Conservation (phyloP, 2,329 filamentous ascomycete species). For the Periconia digitata region DNA sequence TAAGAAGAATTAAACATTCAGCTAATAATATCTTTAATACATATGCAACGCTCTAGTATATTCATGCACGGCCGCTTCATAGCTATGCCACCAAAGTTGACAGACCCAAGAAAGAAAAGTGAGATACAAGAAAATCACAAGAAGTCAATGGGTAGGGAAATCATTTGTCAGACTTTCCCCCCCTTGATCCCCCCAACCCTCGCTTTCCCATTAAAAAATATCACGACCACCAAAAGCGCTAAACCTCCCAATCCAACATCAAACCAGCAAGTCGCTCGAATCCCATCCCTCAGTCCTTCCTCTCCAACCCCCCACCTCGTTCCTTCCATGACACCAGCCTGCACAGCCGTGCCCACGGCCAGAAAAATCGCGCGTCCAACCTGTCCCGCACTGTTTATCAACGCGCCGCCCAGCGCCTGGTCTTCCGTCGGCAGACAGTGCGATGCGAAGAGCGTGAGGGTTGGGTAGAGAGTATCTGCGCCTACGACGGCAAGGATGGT, state of each 20-base stretch:
- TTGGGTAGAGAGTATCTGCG: slow-evolving; percentile 67
- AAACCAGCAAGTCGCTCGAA: background rate
- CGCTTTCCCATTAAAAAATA: slow-evolving; percentile 18
- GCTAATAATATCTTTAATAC: too few species aligned
- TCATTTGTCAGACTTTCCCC: background rate
- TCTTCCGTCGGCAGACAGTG: slow-evolving; percentile 63
- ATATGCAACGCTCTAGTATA: background rate
- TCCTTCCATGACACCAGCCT: slow-evolving; percentile 46
- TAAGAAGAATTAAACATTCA: too few species aligned
- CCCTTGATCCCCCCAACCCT: slow-evolving; percentile 15
- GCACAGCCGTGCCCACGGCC: slow-evolving; percentile 65
- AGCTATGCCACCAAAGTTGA: too few species aligned
- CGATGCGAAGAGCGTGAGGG: slow-evolving; percentile 66
- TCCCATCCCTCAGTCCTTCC: background rate
- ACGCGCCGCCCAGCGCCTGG: slow-evolving; percentile 67
- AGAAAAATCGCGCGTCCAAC: slow-evolving; percentile 67
- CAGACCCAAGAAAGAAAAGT: too few species aligned
- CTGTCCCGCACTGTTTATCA: slow-evolving; percentile 68
- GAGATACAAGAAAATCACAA: too few species aligned
- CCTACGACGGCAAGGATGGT: slow-evolving; percentile 68
- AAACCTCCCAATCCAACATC: background rate
- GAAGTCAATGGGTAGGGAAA: too few species aligned
- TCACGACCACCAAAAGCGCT: background rate
- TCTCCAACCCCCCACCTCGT: slow-evolving; percentile 26
- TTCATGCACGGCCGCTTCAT: too few species aligned